Conservation (phyloP, 1,284 basidiomycete genomes). For the Volvariella surrecta region DNA sequence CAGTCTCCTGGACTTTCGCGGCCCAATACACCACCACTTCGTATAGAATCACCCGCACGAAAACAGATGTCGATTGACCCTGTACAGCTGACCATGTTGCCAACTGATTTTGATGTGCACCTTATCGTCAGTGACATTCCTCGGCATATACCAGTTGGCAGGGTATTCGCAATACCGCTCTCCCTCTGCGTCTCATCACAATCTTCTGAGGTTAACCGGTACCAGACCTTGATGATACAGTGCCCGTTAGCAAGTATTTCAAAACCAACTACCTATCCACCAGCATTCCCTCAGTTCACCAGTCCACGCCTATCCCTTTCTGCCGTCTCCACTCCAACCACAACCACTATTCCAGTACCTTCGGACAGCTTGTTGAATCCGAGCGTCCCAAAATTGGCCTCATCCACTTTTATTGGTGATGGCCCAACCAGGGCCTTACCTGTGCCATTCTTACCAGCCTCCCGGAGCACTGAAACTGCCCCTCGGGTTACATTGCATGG, state of each 20-base stretch:
- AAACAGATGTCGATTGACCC: too few species aligned
- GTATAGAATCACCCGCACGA: conserved; percentile 7
- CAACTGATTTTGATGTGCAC: conserved; percentile 43
- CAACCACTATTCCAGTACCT: conserved; percentile 28
- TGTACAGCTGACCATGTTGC: too few species aligned
- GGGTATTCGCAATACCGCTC: conserved; percentile 48
- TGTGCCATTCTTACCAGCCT: conserved; percentile 36
- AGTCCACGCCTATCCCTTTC: conserved; percentile 45
- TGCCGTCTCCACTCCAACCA: conserved; percentile 33
- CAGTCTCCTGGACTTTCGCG: conserved; percentile 47
- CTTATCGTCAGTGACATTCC: conserved; percentile 49
- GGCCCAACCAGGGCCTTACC: conserved; percentile 26
- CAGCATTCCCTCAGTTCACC: conserved; percentile 24
- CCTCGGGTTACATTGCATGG: too few species aligned
- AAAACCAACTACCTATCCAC: not conserved
- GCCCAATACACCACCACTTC: conserved; percentile 31
- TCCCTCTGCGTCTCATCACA: conserved; percentile 35
- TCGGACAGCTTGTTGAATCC: conserved; percentile 36
- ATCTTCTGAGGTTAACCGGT: conserved; percentile 53
- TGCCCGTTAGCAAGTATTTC: conserved; percentile 6
- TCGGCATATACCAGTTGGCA: conserved; percentile 36
- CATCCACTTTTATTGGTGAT: not conserved
- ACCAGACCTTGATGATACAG: conserved; percentile 30
- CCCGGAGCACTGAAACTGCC: conserved; percentile 28
- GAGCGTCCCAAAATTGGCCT: too few species aligned